Percentiles rank a stretch among this genome's conserved stretches.
These are phyloP conservation scores for Cytidiella melzeri DNA, from an alignment of 768 basidiomycete species.

Conservation along the genomic window DNA sequence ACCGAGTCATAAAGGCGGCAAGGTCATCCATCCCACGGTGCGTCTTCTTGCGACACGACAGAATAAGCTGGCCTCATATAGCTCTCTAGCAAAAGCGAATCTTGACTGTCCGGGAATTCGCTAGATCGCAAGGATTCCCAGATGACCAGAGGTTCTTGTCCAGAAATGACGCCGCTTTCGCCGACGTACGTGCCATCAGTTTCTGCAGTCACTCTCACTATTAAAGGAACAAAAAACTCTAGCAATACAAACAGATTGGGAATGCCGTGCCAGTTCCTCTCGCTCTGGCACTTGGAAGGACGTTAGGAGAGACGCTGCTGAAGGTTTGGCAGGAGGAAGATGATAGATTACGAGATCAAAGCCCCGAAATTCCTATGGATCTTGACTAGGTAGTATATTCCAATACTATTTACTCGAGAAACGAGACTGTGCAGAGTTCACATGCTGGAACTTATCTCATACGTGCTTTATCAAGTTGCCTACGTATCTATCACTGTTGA, in stretches of 20 bases:
- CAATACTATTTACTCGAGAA: too few species aligned
- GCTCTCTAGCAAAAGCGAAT: constrained; percentile 60
- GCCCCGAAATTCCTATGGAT: constrained; percentile 12
- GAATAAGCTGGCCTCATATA: not conserved
- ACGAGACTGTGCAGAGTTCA: too few species aligned
- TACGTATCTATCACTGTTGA: too few species aligned
- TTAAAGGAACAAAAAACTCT: too few species aligned
- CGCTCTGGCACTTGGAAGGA: constrained; percentile 52
- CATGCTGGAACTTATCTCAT: too few species aligned
- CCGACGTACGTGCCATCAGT: constrained; percentile 46
- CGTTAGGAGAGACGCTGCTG: constrained; percentile 38
- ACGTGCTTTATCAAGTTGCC: too few species aligned
- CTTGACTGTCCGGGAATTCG: constrained; percentile 58
- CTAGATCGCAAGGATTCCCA: constrained; percentile 75
- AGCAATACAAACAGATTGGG: constrained; percentile 77
- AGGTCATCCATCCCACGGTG: constrained; percentile 42
- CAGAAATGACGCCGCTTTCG: constrained; percentile 29
- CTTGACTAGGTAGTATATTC: constrained; percentile 1
- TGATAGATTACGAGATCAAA: constrained; percentile 9
- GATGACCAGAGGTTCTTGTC: constrained; percentile 63
- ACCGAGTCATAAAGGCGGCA: constrained; percentile 45
- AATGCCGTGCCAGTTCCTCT: constrained; percentile 75
- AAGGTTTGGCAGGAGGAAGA: constrained; percentile 39
- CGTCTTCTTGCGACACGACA: constrained; percentile 11
- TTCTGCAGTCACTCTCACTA: too few species aligned